These are phyloP conservation scores for Brettanomyces naardenensis DNA, from an alignment of 805 yeast genomes.

Conservation along the genomic window DNA sequence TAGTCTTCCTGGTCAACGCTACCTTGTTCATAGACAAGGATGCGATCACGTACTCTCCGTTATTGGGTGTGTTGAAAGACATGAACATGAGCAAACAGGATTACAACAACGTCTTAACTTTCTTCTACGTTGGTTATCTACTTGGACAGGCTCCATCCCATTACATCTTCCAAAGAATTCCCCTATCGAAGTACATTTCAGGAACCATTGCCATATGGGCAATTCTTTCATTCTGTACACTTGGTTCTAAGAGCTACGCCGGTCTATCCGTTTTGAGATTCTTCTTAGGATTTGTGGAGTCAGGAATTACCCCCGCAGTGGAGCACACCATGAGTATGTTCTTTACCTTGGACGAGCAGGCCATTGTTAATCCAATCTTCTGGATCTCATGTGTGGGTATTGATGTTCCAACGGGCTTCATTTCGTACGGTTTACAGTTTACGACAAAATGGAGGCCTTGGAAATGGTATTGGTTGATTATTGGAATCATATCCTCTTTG, in stretches of 20 bases:
- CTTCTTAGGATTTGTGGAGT: conserved; percentile 29
- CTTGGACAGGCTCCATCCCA: conserved; percentile 37
- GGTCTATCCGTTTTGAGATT: conserved; percentile 28
- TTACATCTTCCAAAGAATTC: conserved; percentile 32
- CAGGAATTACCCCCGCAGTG: conserved; percentile 11
- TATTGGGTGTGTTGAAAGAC: conserved; percentile 39
- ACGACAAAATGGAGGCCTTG: conserved; percentile 26
- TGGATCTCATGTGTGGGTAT: conserved; percentile 36
- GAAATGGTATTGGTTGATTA: conserved; percentile 41
- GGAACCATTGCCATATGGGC: conserved; percentile 27
- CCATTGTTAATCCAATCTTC: conserved; percentile 22
- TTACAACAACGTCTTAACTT: conserved; percentile 39
- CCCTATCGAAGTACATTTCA: conserved; percentile 24
- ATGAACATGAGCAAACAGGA: conserved; percentile 33
- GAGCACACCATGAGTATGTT: conserved; percentile 30
- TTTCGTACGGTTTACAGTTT: conserved; percentile 17
- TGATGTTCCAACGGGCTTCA: conserved; percentile 31
- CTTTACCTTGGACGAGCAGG: conserved; percentile 34
- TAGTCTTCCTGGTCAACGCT: conserved; percentile 32
- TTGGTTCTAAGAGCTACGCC: conserved; percentile 24
- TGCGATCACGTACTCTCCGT: conserved; percentile 39
- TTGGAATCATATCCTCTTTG: conserved; percentile 43
- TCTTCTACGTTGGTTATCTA: conserved; percentile 41
- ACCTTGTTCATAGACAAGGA: conserved; percentile 46
- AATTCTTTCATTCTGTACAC: conserved; percentile 18